Conservation (phyloP, 2,329 filamentous ascomycete species). For the Dichotomopilus funicola region DNA sequence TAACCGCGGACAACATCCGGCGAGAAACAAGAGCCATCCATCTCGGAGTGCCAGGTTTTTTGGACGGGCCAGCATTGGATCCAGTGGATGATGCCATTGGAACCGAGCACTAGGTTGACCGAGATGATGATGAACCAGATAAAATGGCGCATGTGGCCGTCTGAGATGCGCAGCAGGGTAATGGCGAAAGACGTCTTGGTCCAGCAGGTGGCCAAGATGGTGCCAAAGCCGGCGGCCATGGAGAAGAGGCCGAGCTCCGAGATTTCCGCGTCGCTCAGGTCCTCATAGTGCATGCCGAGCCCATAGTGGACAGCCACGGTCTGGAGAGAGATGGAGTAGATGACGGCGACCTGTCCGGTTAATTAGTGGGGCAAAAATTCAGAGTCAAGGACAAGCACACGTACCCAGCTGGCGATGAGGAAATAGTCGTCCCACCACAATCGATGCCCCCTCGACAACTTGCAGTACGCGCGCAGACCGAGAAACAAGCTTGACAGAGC, state of each 20-base stretch:
- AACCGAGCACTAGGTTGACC: slow-evolving; percentile 20
- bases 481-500: slow-evolving; percentile 13
- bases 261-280: not conserved
- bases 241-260: slow-evolving; percentile 9
- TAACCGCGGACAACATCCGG: slow-evolving; percentile 7
- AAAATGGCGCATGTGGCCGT: slow-evolving; percentile 20
- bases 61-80: slow-evolving; percentile 15
- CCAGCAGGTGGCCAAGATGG: slow-evolving; percentile 20
- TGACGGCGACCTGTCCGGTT: slow-evolving; percentile 9
- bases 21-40: slow-evolving; percentile 13
- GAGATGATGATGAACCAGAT: slow-evolving; percentile 31
- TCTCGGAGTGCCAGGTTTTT: slow-evolving; percentile 9
- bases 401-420: slow-evolving; percentile 26
- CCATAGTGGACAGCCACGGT: slow-evolving; percentile 10
- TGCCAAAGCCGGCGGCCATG: slow-evolving; percentile 16
- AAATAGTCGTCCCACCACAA: slow-evolving; percentile 31
- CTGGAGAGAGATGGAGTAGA: slow-evolving; percentile 6
- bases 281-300: slow-evolving; percentile 11
- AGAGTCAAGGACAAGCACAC: not conserved
- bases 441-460: slow-evolving; percentile 18
- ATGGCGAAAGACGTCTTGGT: slow-evolving; percentile 35
- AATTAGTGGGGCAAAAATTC: not conserved
- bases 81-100: slow-evolving; percentile 15
- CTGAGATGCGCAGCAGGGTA: slow-evolving; percentile 30
- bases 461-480: slow-evolving; percentile 21